Percentiles rank a stretch among this genome's conserved stretches.
Evolutionary conservation across 352 stramenopile species (phyloP).

Genomic region (Pythium sp.): DNA sequence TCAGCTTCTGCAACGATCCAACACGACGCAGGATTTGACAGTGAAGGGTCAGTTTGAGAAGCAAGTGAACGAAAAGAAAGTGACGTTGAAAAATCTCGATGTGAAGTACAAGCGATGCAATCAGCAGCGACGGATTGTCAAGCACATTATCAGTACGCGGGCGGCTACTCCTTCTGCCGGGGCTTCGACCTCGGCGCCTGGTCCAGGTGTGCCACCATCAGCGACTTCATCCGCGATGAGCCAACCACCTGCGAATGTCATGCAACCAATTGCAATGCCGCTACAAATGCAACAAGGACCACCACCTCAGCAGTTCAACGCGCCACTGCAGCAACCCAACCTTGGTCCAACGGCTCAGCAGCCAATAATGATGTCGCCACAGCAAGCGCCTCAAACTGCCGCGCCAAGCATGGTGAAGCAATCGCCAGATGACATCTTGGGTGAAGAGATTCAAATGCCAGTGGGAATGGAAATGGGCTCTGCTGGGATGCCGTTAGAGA

Average conservation of each 20-base stretch:
- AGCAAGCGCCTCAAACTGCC: conserved; percentile 1
- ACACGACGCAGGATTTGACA: conserved; percentile 63
- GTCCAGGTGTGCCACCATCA: neutral
- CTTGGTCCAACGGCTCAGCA: neutral
- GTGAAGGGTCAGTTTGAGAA: conserved; percentile 63
- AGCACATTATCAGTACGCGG: conserved; percentile 63
- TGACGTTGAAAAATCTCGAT: conserved; percentile 70
- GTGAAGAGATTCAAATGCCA: conserved; percentile 37
- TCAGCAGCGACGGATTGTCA: conserved; percentile 78
- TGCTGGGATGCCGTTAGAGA: conserved; percentile 46
- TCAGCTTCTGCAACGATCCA: conserved; percentile 72
- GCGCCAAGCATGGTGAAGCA: conserved; percentile 22
- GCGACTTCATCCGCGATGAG: neutral
- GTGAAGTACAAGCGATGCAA: conserved; percentile 80
- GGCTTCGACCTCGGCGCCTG: neutral
- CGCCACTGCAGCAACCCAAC: conserved; percentile 22
- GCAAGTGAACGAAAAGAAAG: conserved; percentile 68
- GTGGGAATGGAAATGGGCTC: conserved; percentile 23
- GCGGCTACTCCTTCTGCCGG: conserved; percentile 14
- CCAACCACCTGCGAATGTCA: conserved; percentile 17
- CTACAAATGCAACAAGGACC: conserved; percentile 18
- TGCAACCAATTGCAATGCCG: conserved; percentile 53
- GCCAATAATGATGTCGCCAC: neutral
- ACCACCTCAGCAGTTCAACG: conserved; percentile 16
- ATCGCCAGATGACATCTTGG: conserved; percentile 51